Percentiles rank a stretch among this genome's conserved stretches.
Evolutionary conservation across 2,329 filamentous ascomycete species (phyloP).

Genomic region (Neospermospora avenae): DNA sequence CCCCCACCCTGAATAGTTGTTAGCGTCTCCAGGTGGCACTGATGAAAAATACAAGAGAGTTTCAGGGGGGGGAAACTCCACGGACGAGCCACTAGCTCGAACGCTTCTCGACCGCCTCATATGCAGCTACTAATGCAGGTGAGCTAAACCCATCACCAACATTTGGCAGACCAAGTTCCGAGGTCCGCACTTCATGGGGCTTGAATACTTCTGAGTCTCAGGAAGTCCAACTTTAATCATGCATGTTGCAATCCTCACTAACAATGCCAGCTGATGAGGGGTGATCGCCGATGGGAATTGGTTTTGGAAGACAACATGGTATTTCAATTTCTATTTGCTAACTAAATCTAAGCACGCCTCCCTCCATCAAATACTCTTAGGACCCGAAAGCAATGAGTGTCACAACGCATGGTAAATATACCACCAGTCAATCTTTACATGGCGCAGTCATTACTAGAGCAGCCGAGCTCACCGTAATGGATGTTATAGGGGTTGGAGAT

Average conservation of each 20-base stretch:
- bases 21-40: too few relatives aligned
- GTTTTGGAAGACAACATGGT: neutral
- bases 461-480: neutral
- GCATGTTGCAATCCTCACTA: neutral
- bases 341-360: neutral
- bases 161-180: neutral
- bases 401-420: neutral
- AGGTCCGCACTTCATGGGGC: too few relatives aligned
- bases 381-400: neutral
- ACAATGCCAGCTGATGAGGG: neutral
- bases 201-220: too few relatives aligned
- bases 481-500: neutral
- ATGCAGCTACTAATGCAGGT: neutral
- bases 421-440: neutral
- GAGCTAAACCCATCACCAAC: neutral
- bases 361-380: neutral
- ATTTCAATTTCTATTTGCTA: neutral
- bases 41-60: too few relatives aligned
- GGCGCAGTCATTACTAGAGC: neutral
- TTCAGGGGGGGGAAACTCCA: too few relatives aligned
- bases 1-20: too few relatives aligned
- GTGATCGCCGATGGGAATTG: neutral
- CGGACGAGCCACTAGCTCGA: too few relatives aligned
- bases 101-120: too few relatives aligned
- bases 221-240: neutral